These are phyloP conservation scores for Diaporthe vaccinii DNA, from an alignment of 2,329 filamentous ascomycete species.

Conservation along the genomic window DNA sequence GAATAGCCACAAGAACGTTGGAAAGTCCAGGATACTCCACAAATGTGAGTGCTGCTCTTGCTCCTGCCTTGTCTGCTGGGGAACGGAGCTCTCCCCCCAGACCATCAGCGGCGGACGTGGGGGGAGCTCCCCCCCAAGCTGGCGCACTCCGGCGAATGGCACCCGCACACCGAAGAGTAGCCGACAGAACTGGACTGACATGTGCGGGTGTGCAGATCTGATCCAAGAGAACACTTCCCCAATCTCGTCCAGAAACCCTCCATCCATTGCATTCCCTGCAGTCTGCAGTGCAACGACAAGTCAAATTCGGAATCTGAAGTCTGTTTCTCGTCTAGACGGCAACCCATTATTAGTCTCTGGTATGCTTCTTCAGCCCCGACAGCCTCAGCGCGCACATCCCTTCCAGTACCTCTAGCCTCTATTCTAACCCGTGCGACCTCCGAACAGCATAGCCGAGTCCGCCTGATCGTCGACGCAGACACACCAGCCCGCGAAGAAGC, in stretches of 20 bases:
- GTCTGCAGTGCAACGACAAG: conserved; percentile 12
- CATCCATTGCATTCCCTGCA: neutral
- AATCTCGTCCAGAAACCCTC: neutral
- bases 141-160: conserved; percentile 31
- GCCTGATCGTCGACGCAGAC: neutral
- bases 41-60: conserved; percentile 16
- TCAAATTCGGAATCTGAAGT: neutral
- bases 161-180: conserved; percentile 36
- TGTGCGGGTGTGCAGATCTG: conserved; percentile 31
- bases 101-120: conserved; percentile 27
- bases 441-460: conserved; percentile 23
- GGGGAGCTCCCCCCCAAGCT: conserved; percentile 31
- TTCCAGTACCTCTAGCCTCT: neutral
- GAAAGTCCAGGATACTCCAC: neutral
- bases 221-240: conserved; percentile 11
- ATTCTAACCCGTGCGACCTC: conserved; percentile 12
- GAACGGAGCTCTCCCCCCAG: conserved; percentile 19
- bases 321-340: neutral
- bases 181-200: conserved; percentile 35
- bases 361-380: neutral
- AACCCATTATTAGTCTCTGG: neutral
- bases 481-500: conserved; percentile 79
- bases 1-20: neutral
- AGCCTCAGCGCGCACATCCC: neutral
- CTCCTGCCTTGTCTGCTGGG: neutral